Evolutionary conservation across 1,284 basidiomycete species (phyloP).

Genomic region (Chiua sp.): DNA sequence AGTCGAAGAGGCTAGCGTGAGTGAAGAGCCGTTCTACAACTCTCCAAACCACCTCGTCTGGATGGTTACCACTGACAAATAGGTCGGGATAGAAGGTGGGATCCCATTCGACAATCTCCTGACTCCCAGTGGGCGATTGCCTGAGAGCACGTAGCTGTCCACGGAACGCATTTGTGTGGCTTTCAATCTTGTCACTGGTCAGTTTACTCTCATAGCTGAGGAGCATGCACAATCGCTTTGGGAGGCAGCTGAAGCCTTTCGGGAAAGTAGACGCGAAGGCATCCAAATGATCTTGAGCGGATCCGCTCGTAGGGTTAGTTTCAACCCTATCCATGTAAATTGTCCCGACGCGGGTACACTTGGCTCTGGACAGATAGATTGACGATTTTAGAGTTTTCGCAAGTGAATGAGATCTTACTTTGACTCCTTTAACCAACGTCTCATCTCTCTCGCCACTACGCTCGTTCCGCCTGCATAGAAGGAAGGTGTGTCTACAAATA

Average conservation of each 20-base stretch:
- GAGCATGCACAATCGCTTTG: conserved; percentile 12
- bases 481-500: conserved; percentile 28
- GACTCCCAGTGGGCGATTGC: not conserved
- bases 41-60: conserved; percentile 19
- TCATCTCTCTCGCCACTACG: not conserved
- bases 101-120: not conserved
- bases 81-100: not conserved
- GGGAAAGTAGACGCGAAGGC: conserved; percentile 13
- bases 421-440: conserved; percentile 13
- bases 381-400: not conserved
- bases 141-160: conserved; percentile 1
- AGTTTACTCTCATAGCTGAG: conserved; percentile 8
- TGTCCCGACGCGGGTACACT: conserved; percentile 15
- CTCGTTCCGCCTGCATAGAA: conserved; percentile 1
- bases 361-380: conserved; percentile 3
- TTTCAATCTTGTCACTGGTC: fast-evolving
- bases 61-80: not conserved
- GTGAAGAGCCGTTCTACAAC: conserved; percentile 17
- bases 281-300: conserved; percentile 17
- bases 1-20: too few relatives aligned
- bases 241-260: not conserved
- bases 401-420: conserved; percentile 7
- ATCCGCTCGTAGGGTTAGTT: not conserved
- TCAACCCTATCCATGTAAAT: conserved; percentile 27
- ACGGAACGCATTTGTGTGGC: not conserved